phyloP scores from a whole-genome alignment of 1,284 basidiomycete species.

The Heterobasidion annosum region DNA sequence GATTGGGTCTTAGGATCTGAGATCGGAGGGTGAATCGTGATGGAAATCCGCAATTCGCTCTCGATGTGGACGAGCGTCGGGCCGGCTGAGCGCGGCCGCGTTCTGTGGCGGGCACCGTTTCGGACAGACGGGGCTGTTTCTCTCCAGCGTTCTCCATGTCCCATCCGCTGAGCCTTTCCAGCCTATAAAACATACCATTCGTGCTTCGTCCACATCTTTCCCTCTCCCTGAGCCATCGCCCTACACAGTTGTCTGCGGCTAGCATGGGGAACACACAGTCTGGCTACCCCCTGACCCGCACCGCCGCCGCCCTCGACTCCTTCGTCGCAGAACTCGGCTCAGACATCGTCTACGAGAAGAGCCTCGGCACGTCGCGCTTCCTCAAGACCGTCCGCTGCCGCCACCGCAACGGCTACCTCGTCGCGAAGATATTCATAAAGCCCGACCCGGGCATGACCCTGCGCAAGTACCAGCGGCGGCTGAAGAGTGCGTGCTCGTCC shows the following conservation, averaged over 20 bases:
- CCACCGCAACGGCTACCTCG: constrained; percentile 62
- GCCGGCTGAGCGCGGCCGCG: no score
- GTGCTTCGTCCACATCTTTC: no score
- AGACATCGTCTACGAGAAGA: constrained; percentile 87
- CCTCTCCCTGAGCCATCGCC: no score
- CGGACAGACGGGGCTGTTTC: no score
- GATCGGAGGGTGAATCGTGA: no score
- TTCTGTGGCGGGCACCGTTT: no score
- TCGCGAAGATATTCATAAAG: constrained; percentile 80
- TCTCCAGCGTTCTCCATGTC: no score
- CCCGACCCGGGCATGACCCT: constrained; percentile 61
- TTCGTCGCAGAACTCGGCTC: constrained; percentile 82
- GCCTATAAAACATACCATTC: no score
- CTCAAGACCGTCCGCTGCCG: constrained; percentile 85
- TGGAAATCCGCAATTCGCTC: no score
- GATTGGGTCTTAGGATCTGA: no score
- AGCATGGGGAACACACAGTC: constrained; percentile 67
- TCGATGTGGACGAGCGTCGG: no score
- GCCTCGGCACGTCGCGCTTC: constrained; percentile 88
- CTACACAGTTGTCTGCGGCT: not conserved
- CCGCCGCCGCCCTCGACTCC: constrained; percentile 76
- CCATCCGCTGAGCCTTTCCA: no score
- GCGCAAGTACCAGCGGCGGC: constrained; percentile 47
- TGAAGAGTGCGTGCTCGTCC: constrained; percentile 43
- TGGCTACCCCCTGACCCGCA: constrained; percentile 53